Conservation (phyloP, 768 basidiomycete species). For the Macrolepiota fuliginosa region DNA sequence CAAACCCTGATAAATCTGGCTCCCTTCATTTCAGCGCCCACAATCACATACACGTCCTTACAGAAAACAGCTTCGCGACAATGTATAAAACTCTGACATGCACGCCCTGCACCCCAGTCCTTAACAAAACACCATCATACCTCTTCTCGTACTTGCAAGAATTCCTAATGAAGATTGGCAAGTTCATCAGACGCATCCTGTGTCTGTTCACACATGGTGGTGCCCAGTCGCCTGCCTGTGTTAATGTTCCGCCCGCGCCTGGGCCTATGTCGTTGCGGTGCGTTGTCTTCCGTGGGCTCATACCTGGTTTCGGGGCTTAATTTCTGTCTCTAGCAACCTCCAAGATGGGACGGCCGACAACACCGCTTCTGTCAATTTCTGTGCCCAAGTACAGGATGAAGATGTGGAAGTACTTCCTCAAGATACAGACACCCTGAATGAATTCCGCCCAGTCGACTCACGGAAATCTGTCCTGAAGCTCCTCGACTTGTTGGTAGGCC, state of each 20-base stretch:
- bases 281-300: not conserved
- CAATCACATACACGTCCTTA: slow-evolving; percentile 8
- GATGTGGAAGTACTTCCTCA: not conserved
- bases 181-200: not conserved
- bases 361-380: not conserved
- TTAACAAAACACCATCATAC: not conserved
- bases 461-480: not conserved
- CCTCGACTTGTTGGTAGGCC: not conserved
- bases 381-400: not conserved
- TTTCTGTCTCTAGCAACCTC: not conserved
- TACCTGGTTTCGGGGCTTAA: not conserved
- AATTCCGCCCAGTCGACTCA: not conserved
- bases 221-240: not conserved
- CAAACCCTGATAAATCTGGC: not conserved
- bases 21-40: not conserved
- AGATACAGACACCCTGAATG: not conserved
- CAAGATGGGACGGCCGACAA: not conserved
- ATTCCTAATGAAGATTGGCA: not conserved
- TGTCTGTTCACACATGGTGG: not conserved
- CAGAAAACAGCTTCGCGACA: not conserved
- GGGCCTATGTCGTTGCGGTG: not conserved
- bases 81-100: not conserved
- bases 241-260: not conserved
- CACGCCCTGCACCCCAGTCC: not conserved
- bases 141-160: not conserved